A percentile compares a stretch with the other conserved stretches of the same genome.
Conservation (phyloP, 176 grass and related monocot genomes). For the Raddia guianensis region DNA sequence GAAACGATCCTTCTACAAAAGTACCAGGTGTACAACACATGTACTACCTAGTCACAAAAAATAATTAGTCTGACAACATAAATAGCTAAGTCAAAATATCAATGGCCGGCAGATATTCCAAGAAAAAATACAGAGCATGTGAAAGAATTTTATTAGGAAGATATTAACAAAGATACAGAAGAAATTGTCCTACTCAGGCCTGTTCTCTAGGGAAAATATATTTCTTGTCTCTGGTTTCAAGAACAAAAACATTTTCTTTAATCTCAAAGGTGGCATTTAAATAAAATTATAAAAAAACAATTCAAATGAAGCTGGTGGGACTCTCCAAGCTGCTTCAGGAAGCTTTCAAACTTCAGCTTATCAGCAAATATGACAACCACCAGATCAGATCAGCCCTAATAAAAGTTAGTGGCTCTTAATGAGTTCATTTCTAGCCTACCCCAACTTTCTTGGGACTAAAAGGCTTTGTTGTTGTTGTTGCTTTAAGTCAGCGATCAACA, state of each 20-base stretch:
- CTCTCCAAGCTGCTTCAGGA: too few relatives aligned
- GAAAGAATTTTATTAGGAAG: conserved; percentile 1
- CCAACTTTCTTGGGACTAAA: too few relatives aligned
- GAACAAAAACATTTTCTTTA: too few relatives aligned
- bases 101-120: neutral
- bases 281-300: too few relatives aligned
- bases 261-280: too few relatives aligned
- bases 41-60: neutral
- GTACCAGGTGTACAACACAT: conserved; percentile 8
- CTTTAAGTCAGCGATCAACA: neutral
- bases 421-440: too few relatives aligned
- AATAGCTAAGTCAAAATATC: conserved; percentile 24
- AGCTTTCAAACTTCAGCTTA: too few relatives aligned
- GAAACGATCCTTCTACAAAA: neutral
- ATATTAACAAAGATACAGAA: neutral
- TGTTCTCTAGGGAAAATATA: neutral
- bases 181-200: neutral
- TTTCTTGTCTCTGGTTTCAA: too few relatives aligned
- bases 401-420: too few relatives aligned
- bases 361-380: too few relatives aligned
- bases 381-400: too few relatives aligned
- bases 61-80: neutral
- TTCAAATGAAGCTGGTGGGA: too few relatives aligned
- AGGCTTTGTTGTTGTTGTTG: neutral
- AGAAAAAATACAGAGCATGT: neutral